Percentiles rank a stretch among this genome's conserved stretches.
These are phyloP conservation scores for Leccinellum luteum DNA, from an alignment of 768 basidiomycete species.

Conservation along the genomic window DNA sequence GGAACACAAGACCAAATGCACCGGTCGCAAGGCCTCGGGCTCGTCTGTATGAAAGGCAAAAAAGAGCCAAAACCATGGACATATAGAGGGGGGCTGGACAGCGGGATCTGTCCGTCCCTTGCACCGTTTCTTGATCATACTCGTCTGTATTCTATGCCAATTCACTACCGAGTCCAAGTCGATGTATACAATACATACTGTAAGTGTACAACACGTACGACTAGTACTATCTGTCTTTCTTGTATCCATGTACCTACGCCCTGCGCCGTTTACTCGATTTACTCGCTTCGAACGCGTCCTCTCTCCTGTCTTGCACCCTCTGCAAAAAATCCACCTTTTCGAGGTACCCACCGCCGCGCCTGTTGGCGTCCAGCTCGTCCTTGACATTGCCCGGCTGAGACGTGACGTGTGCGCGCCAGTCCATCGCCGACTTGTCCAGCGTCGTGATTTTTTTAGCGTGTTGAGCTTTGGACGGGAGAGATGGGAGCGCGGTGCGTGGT, in stretches of 20 bases:
- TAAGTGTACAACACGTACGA: conserved; percentile 5
- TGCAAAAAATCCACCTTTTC: conserved; percentile 84
- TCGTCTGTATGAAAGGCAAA: background rate
- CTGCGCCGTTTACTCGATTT: conserved; percentile 52
- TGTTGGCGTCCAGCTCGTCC: conserved; percentile 73
- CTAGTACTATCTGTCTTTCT: background rate
- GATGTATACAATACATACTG: conserved; percentile 9
- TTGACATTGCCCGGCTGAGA: conserved; percentile 43
- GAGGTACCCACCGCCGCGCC: conserved; percentile 74
- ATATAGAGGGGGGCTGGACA: background rate
- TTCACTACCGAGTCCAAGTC: background rate
- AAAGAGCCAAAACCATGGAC: background rate
- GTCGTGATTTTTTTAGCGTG: conserved; percentile 80
- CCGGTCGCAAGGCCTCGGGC: conserved; percentile 1
- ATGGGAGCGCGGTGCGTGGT: conserved; percentile 53
- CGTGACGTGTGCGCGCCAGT: conserved; percentile 72
- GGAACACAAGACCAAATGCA: conserved; percentile 14
- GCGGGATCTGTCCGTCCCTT: conserved; percentile 3
- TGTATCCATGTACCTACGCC: conserved; percentile 8
- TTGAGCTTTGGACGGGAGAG: conserved; percentile 44
- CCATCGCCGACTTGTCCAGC: conserved; percentile 83
- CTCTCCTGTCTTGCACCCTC: conserved; percentile 70
- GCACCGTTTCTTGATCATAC: background rate
- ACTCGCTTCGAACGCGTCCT: conserved; percentile 56
- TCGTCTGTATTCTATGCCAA: background rate